These are phyloP conservation scores for Russula earlei DNA, from an alignment of 768 basidiomycete species.

Conservation along the genomic window DNA sequence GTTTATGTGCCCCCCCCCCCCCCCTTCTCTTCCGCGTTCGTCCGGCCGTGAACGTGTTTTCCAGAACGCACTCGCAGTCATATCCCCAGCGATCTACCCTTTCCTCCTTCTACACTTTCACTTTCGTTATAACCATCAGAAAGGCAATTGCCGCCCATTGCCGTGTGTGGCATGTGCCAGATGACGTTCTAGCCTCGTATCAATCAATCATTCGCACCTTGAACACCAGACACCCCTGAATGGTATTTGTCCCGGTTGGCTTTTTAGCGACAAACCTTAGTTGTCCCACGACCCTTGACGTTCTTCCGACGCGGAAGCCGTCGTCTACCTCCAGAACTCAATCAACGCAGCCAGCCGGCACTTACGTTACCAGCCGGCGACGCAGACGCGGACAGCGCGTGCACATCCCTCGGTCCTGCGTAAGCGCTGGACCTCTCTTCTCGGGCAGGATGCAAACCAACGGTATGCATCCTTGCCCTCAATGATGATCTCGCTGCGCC, in stretches of 20 bases:
- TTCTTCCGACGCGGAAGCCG: not conserved
- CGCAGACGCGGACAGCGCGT: not conserved
- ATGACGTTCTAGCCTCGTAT: not conserved
- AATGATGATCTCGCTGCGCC: too few species aligned
- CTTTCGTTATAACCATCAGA: not conserved
- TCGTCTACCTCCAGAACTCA: not conserved
- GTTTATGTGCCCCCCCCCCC: not conserved
- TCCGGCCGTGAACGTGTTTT: not conserved
- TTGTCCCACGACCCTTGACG: not conserved
- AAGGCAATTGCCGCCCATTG: not conserved
- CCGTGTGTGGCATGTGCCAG: not conserved
- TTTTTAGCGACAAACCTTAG: not conserved
- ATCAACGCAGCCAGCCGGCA: not conserved
- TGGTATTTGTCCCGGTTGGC: not conserved
- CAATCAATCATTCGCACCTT: too few species aligned
- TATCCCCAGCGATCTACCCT: not conserved
- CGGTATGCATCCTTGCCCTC: too few species aligned
- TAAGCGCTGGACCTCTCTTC: too few species aligned
- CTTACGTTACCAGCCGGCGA: conserved; percentile 1
- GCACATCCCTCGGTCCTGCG: not conserved
- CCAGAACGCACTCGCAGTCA: not conserved
- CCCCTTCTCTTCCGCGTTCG: not conserved
- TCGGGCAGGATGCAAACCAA: too few species aligned
- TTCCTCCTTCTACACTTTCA: not conserved
- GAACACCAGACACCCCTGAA: not conserved